Base-by-base conservation (phyloP, 2,329 filamentous ascomycete genomes). In the Neonectria hederae region DNA sequence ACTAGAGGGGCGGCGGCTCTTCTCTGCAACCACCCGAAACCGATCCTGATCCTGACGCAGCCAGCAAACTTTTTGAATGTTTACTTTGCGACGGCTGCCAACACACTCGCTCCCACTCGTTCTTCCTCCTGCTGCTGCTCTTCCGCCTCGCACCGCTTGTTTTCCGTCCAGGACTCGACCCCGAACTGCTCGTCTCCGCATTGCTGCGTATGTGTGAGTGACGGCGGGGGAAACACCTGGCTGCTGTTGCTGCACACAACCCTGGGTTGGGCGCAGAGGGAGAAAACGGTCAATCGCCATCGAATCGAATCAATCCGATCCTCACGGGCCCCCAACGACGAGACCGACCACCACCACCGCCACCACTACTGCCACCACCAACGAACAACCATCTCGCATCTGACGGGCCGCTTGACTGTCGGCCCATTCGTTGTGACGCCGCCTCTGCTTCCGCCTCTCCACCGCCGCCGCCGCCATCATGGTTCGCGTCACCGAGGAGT, bases 401-500 rank as follows among this genome's bases (percentile, higher is more conserved):
- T 28, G 43, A 24, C 48, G 56, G 66, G 68, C 52, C 64, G 62
- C 69, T 61, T 64, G 51, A 62, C 55, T 63, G 51, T 43, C 63
- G 63, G 67, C 69, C 70, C 67, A 49, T 70, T 74, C 57, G 30
- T 69, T 60, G 69, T 70, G 66, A 72, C 70, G 76, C 78, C 78
- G 85, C 81, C 82, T 10, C 22, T 11, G 22, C 24, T 24, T 28
- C 24, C 24, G 22, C 22, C 24, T n/a, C 24, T 26, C 24, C 24
- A 14, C 45, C 45, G 14, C 24, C 22, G 21, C 17, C 45, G 14
- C 45, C 24, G 76, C 78, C 78, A 85, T 82, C 82, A 97, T 97
- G 94, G 92, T 95, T 83, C 89, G 91, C 82, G 87, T 95, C 78
- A 91, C 88, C 74, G 89, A 90, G 71, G 90, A 93, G 80, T 87